These are phyloP conservation scores for Aphanocladium album DNA, from an alignment of 2,329 filamentous ascomycete genomes.

Conservation along the genomic window DNA sequence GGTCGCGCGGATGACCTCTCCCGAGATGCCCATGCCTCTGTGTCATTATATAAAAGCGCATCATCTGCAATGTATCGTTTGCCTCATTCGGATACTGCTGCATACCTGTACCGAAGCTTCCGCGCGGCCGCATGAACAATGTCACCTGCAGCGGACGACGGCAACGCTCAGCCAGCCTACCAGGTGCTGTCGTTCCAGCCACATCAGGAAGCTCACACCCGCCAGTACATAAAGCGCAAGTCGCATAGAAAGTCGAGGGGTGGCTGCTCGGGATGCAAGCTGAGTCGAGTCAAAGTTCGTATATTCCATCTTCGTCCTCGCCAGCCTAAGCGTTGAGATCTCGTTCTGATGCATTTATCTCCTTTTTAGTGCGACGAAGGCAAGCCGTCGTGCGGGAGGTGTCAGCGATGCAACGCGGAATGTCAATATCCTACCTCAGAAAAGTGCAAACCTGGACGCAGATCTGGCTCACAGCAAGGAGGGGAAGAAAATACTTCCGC, in stretches of 20 bases:
- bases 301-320: not conserved
- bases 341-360: not conserved
- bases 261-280: constrained; percentile 20
- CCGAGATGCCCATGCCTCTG: not conserved
- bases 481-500: not conserved
- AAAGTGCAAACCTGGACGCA: not conserved
- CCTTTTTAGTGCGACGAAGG: constrained; percentile 19
- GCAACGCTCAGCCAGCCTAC: not conserved
- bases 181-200: constrained; percentile 9
- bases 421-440: constrained; percentile 9
- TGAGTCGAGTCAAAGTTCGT: constrained; percentile 22
- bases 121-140: not conserved
- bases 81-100: not conserved
- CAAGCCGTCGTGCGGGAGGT: constrained; percentile 20
- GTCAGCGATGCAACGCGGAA: constrained; percentile 16
- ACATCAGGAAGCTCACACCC: constrained; percentile 6
- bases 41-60: not conserved
- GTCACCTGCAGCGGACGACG: not conserved
- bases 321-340: not conserved
- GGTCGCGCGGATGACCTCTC: not conserved
- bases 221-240: constrained; percentile 18
- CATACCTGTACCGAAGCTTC: not conserved
- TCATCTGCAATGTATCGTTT: not conserved
- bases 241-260: constrained; percentile 17
- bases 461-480: no score